These are phyloP conservation scores for Lipomyces mesembrius DNA, from an alignment of 805 yeast genomes.

Conservation along the genomic window DNA sequence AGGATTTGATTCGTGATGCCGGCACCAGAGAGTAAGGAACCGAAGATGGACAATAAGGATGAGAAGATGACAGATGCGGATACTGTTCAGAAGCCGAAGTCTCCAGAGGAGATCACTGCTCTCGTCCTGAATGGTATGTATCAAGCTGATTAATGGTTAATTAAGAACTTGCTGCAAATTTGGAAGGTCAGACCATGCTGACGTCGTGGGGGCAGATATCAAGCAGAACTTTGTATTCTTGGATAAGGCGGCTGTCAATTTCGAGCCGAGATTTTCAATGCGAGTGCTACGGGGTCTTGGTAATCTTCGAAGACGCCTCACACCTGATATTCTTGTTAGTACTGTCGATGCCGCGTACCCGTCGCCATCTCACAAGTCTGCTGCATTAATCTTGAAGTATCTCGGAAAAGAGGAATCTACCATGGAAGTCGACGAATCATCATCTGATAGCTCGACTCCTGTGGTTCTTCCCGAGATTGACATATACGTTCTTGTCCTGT, in stretches of 20 bases:
- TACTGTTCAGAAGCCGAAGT: constrained; percentile 4
- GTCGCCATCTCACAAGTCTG: constrained; percentile 35
- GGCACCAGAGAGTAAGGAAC: constrained; percentile 9
- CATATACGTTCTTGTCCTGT: constrained; percentile 74
- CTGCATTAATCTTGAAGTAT: constrained; percentile 19
- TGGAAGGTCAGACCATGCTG: not conserved
- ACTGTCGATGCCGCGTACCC: constrained; percentile 64
- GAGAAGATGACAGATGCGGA: constrained; percentile 33
- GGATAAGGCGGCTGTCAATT: constrained; percentile 66
- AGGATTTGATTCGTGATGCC: not conserved
- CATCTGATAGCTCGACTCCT: constrained; percentile 6
- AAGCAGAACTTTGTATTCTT: constrained; percentile 53
- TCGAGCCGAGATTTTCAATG: constrained; percentile 86
- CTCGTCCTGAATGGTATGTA: constrained; percentile 31
- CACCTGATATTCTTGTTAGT: constrained; percentile 57
- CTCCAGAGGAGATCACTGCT: constrained; percentile 30
- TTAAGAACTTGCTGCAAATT: not conserved
- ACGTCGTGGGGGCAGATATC: constrained; percentile 40
- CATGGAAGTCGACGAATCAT: constrained; percentile 16
- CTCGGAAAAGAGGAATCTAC: constrained; percentile 15
- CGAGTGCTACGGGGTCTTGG: constrained; percentile 85
- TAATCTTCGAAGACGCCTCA: constrained; percentile 67
- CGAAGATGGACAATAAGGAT: constrained; percentile 18
- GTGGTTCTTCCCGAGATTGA: constrained; percentile 75
- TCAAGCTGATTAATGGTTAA: not conserved